Percentiles rank a stretch among this genome's conserved stretches.
These are phyloP conservation scores for Trichophyton simii DNA, from an alignment of 2,329 filamentous ascomycete genomes.

Conservation along the genomic window DNA sequence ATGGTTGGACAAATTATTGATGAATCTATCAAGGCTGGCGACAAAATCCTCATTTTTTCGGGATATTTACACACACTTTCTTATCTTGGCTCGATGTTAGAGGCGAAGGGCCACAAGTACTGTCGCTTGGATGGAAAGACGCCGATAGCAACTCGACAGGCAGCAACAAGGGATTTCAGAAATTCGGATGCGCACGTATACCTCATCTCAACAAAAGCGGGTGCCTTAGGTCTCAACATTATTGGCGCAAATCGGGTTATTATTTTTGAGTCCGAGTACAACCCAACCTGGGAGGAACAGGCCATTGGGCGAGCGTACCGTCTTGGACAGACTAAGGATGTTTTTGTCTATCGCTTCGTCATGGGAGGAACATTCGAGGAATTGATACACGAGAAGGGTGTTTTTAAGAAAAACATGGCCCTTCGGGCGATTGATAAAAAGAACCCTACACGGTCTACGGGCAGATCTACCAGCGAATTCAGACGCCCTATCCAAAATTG, in stretches of 20 bases:
- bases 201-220: conserved; percentile 72
- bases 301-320: conserved; percentile 78
- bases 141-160: conserved; percentile 45
- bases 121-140: conserved; percentile 59
- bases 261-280: conserved; percentile 73
- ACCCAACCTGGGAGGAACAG: conserved; percentile 71
- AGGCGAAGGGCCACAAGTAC: conserved; percentile 33
- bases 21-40: conserved; percentile 46
- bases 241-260: conserved; percentile 73
- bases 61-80: conserved; percentile 58
- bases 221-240: conserved; percentile 74
- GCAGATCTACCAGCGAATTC: conserved; percentile 42
- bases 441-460: conserved; percentile 56
- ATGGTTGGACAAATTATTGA: conserved; percentile 59
- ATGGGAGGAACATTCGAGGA: conserved; percentile 70
- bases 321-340: conserved; percentile 65
- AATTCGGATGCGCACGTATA: conserved; percentile 45
- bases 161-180: conserved; percentile 58
- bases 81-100: conserved; percentile 51
- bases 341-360: conserved; percentile 74
- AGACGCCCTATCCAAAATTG: conserved; percentile 47
- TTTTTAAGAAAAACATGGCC: conserved; percentile 75
- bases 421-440: conserved; percentile 73
- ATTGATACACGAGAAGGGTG: conserved; percentile 55
- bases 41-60: conserved; percentile 73